Evolutionary conservation across 208 protist genomes (phyloP).

Genomic region (Wallacemonas collosoma): DNA sequence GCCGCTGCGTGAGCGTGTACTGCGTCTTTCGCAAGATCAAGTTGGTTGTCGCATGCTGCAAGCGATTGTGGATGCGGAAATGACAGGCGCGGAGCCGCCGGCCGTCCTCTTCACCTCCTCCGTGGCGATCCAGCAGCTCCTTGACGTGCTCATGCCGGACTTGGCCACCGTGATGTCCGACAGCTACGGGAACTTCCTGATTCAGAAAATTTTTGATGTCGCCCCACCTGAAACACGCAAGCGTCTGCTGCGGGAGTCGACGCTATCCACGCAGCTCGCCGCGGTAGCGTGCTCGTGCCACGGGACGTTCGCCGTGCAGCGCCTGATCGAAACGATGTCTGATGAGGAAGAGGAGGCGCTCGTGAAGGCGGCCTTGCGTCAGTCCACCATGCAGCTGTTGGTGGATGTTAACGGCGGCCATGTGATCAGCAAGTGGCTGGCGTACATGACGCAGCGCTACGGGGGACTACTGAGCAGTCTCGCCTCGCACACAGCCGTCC

Average conservation of each 20-base stretch:
- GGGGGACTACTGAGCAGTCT: conserved; percentile 10
- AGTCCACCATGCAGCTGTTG: conserved; percentile 75
- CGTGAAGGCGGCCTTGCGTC: conserved; percentile 43
- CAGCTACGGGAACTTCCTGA: conserved; percentile 97
- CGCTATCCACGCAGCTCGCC: conserved; percentile 49
- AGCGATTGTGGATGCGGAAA: conserved; percentile 49
- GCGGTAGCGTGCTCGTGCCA: conserved; percentile 77
- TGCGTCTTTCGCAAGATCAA: conserved; percentile 55
- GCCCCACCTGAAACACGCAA: conserved; percentile 44
- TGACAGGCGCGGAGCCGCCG: conserved; percentile 23
- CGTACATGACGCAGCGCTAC: conserved; percentile 42
- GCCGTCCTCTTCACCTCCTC: conserved; percentile 29
- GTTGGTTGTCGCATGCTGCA: conserved; percentile 71
- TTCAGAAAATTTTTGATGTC: conserved; percentile 92
- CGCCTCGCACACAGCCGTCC: background rate
- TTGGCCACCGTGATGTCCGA: conserved; percentile 93
- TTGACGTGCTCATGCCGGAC: conserved; percentile 43
- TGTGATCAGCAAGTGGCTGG: conserved; percentile 89
- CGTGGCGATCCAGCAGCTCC: conserved; percentile 45
- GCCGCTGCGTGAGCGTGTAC: conserved; percentile 14
- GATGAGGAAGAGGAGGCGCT: conserved; percentile 76
- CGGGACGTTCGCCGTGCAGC: conserved; percentile 96
- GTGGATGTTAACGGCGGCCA: conserved; percentile 97
- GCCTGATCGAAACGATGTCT: conserved; percentile 92
- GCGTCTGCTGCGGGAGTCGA: conserved; percentile 52